phyloP scores from a whole-genome alignment of 805 yeast species.

The Sugiyamaella floridensis region DNA sequence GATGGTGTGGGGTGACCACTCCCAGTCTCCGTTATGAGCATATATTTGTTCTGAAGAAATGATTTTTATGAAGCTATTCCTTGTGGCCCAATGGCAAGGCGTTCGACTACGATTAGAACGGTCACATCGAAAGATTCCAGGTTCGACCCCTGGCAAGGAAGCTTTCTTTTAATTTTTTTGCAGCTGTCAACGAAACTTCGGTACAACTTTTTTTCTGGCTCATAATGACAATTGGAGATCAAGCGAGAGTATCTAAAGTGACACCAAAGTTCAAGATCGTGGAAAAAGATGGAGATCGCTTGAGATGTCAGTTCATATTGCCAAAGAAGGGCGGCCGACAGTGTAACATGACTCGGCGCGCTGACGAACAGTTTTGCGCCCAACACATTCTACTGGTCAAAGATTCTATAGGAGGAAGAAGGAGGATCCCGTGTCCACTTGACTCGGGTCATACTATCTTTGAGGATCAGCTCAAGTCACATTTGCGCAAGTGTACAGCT shows the following conservation, averaged over 20 bases:
- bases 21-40: not conserved
- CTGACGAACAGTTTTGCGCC: constrained; percentile 48
- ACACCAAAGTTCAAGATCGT: not conserved
- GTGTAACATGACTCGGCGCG: constrained; percentile 56
- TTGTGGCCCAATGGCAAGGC: constrained; percentile 35
- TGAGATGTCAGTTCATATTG: constrained; percentile 18
- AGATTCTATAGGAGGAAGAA: constrained; percentile 15
- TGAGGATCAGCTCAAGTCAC: constrained; percentile 49
- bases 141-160: constrained; percentile 53
- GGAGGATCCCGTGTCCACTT: constrained; percentile 66
- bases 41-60: not conserved
- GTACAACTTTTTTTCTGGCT: not conserved
- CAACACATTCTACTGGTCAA: constrained; percentile 43
- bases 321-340: constrained; percentile 39
- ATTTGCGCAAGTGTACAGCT: constrained; percentile 50
- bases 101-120: constrained; percentile 28
- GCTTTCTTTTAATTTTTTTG: constrained; percentile 30
- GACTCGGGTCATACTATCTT: constrained; percentile 72
- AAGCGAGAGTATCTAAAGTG: not conserved
- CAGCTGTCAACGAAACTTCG: not conserved
- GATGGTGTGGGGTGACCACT: not conserved
- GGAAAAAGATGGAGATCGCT: constrained; percentile 9
- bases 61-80: constrained; percentile 16
- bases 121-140: constrained; percentile 45
- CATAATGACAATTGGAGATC: not conserved